Conservation (phyloP, 164 flowering plant species). For the Brasenia schreberi region DNA sequence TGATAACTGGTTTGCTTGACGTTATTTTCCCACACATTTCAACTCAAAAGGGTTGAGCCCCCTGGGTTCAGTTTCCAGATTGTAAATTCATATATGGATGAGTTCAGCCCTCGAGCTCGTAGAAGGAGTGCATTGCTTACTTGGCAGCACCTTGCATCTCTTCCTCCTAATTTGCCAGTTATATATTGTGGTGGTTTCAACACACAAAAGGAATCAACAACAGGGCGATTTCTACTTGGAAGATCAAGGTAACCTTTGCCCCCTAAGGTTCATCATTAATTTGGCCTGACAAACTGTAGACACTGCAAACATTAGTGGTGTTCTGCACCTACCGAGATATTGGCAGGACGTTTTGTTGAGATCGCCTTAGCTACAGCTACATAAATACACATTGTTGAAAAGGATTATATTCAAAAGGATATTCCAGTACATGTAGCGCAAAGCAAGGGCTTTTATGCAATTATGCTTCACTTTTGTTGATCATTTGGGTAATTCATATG, state of each 20-base stretch:
- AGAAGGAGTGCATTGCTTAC: conserved; percentile 92
- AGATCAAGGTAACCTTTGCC: conserved; percentile 60
- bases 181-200: conserved; percentile 97
- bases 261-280: not conserved
- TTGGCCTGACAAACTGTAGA: too few relatives aligned
- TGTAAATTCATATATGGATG: conserved; percentile 91
- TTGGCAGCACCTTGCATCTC: conserved; percentile 97
- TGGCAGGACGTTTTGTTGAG: too few relatives aligned
- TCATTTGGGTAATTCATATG: too few relatives aligned
- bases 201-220: conserved; percentile 88
- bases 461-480: too few relatives aligned
- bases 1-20: conserved; percentile 46
- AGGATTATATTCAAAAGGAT: too few relatives aligned
- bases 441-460: too few relatives aligned
- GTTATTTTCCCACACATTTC: conserved; percentile 71
- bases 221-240: conserved; percentile 93
- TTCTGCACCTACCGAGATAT: too few relatives aligned
- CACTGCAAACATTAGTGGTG: too few relatives aligned
- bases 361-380: too few relatives aligned
- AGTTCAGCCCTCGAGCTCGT: conserved; percentile 82
- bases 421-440: too few relatives aligned
- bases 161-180: conserved; percentile 90
- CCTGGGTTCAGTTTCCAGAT: conserved; percentile 94
- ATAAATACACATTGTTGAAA: too few relatives aligned
- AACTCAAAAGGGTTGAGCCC: conserved; percentile 84